A percentile compares a stretch with the other conserved stretches of the same genome.
phyloP scores from a whole-genome alignment of 176 grass and related monocot genomes.

The Olyra latifolia region DNA sequence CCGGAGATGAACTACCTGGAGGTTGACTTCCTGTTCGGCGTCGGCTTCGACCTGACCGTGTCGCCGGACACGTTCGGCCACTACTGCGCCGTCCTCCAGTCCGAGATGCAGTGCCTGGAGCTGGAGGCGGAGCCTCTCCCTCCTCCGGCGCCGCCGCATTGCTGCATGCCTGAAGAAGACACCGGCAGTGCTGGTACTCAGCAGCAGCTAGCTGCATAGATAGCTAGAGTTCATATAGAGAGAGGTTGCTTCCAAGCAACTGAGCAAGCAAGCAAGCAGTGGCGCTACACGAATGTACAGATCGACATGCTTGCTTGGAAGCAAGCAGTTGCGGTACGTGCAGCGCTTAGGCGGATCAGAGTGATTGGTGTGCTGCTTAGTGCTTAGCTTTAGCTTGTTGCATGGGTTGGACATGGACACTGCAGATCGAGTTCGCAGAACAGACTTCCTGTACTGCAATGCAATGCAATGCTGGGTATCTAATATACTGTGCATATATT shows the following conservation, averaged over 20 bases:
- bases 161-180: constrained; percentile 52
- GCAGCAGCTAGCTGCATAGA: constrained; percentile 41
- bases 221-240: too few relatives aligned
- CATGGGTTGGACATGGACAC: not conserved
- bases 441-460: too few relatives aligned
- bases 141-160: not conserved
- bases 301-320: constrained; percentile 28
- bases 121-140: not conserved
- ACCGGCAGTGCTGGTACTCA: constrained; percentile 8
- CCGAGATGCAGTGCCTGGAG: constrained; percentile 44
- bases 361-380: constrained; percentile 9
- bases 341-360: not conserved
- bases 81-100: constrained; percentile 49
- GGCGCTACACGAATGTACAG: not conserved
- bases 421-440: too few relatives aligned
- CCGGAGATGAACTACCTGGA: constrained; percentile 65
- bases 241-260: constrained; percentile 33
- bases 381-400: constrained; percentile 15
- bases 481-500: too few relatives aligned
- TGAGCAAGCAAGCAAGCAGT: not conserved
- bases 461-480: too few relatives aligned
- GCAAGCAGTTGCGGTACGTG: not conserved
- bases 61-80: constrained; percentile 41
- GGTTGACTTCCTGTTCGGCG: constrained; percentile 49
- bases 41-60: constrained; percentile 52